Base-by-base conservation (phyloP, 345 rosid genomes). In the Moricandia moricandioides region DNA sequence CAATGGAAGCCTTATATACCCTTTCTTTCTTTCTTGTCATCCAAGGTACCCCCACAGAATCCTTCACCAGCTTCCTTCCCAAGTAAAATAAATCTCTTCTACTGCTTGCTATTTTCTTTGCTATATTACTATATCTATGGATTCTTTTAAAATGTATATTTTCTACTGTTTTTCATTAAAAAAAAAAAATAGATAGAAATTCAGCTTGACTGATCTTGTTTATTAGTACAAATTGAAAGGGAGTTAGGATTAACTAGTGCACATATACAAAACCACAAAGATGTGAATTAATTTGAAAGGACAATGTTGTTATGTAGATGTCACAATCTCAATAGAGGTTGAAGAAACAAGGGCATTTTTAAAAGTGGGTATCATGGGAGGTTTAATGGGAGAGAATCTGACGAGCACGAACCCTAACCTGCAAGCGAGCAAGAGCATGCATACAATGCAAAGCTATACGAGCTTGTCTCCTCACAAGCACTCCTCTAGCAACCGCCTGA, bases 401-500 rank as follows among this genome's bases (percentile, higher is more conserved):
- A 78, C 88, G 85, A 8, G 92, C 88, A 27, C 91, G 87, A 63
- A 89, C 81, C 64, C 88, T 78, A 67, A 93, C 90, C 81, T 93
- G 97, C 82, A 93, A 84, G 18, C 88, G 83, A 35, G 86, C 92
- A 2, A 91, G 92, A 16, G 91, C 87, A 5, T 86, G 88, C 96
- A 91, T 91, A 64, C 94, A 88, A 14, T 85, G 91, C 78, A 87
- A 74, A 1, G 96, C 96, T 70, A 87, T 75, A 3, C 83, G 83
- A 21, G 90, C 70, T 82, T 91, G 96, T 69, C 80, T 83, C 78
- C 97, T 82, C 61, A 85, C 88, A 12, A 78, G 73, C 4, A 82
- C 88, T 29, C 96, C 97, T 7, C 93, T 83, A 2, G 81, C 96
- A 81, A 88, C 66, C 11, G 96, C 97, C 40, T 93, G 98, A 69